A percentile compares a stretch with the other conserved stretches of the same genome.
Conservation (phyloP, 192 early-diverging fungal species). For the Geranomyces variabilis region DNA sequence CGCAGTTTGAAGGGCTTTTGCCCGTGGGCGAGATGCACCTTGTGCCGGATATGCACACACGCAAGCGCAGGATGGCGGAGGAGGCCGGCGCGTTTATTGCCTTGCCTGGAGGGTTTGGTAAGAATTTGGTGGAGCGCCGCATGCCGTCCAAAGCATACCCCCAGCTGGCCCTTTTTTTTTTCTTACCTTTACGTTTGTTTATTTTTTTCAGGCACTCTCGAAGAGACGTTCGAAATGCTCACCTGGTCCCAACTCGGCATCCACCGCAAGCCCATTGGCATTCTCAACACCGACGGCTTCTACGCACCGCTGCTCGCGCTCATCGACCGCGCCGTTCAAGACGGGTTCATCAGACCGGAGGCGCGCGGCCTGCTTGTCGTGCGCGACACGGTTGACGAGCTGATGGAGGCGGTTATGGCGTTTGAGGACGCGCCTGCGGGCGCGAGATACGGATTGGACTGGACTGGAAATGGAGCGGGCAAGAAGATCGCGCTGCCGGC, state of each 20-base stretch:
- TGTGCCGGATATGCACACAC: slow-evolving; percentile 45
- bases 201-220: slow-evolving; percentile 60
- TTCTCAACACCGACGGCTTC: slow-evolving; percentile 79
- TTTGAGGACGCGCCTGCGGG: no score
- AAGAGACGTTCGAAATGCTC: slow-evolving; percentile 82
- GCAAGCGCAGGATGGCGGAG: slow-evolving; percentile 74
- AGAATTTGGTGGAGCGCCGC: slow-evolving; percentile 23
- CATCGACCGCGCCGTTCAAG: slow-evolving; percentile 63
- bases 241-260: slow-evolving; percentile 81
- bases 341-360: slow-evolving; percentile 63
- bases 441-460: no score
- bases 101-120: slow-evolving; percentile 81
- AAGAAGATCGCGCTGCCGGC: no score
- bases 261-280: slow-evolving; percentile 78
- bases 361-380: slow-evolving; percentile 60
- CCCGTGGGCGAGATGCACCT: slow-evolving; percentile 56
- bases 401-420: slow-evolving; percentile 39
- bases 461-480: no score
- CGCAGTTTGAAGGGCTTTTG: slow-evolving; percentile 31
- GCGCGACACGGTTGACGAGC: slow-evolving; percentile 60
- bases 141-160: not conserved
- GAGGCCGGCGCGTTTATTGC: slow-evolving; percentile 74
- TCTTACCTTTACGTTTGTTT: no score
- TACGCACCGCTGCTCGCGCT: slow-evolving; percentile 69
- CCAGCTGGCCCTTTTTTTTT: not conserved